Conservation (phyloP, 208 protist genomes). For the Trypanosoma scelopori region DNA sequence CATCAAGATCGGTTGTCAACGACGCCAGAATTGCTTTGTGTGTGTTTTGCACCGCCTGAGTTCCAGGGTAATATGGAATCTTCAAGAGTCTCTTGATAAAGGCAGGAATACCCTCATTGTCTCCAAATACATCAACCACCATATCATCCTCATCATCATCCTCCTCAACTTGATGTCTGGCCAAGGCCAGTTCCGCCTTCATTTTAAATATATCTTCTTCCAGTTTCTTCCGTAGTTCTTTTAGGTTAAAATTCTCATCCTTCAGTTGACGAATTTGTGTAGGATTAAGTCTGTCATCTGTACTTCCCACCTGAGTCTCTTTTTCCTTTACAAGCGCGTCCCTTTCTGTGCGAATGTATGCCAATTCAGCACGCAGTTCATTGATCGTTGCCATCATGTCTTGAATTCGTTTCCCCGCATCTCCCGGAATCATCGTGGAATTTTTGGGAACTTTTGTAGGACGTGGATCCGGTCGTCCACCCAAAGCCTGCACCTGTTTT, state of each 20-base stretch:
- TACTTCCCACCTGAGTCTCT: constrained; percentile 10
- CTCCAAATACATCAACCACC: constrained; percentile 23
- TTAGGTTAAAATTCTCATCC: constrained; percentile 23
- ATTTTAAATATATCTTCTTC: constrained; percentile 29
- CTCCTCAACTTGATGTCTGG: constrained; percentile 26
- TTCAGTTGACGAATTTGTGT: constrained; percentile 26
- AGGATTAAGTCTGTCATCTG: constrained; percentile 20
- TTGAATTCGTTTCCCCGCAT: constrained; percentile 29
- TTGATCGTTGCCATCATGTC: constrained; percentile 24
- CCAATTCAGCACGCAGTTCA: constrained; percentile 27
- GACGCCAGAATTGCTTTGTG: constrained; percentile 28
- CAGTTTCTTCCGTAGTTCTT: constrained; percentile 19
- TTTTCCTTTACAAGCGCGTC: constrained; percentile 24
- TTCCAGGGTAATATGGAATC: constrained; percentile 24
- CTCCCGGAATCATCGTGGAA: constrained; percentile 22
- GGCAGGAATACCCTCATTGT: constrained; percentile 24
- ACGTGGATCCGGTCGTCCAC: constrained; percentile 5
- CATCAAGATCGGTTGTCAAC: constrained; percentile 34
- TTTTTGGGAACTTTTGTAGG: constrained; percentile 15
- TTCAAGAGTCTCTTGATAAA: constrained; percentile 29
- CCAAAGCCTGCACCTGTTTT: constrained; percentile 25
- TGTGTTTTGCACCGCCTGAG: constrained; percentile 26
- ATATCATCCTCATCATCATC: constrained; percentile 31
- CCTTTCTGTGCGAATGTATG: constrained; percentile 24
- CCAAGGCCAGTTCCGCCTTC: constrained; percentile 22